Percentiles rank a stretch among this genome's conserved stretches.
These are phyloP conservation scores for Heterobasidion occidentale DNA, from an alignment of 1,284 basidiomycete species.

Conservation along the genomic window DNA sequence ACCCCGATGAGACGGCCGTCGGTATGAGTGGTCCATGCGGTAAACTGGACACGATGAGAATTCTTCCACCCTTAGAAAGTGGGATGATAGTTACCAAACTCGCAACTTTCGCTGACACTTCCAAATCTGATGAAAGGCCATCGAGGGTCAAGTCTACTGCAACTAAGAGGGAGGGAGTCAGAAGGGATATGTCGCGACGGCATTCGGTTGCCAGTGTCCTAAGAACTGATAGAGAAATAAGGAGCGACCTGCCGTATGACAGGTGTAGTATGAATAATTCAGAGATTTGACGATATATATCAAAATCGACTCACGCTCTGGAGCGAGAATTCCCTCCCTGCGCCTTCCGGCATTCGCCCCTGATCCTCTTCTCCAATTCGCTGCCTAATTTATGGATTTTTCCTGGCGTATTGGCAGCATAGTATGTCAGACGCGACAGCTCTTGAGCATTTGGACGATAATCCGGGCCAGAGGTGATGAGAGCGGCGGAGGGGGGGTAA, in stretches of 20 bases:
- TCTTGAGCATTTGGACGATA: conserved; percentile 87
- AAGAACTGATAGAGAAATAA: conserved; percentile 84
- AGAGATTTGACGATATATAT: too few species aligned
- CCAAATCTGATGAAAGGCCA: conserved; percentile 66
- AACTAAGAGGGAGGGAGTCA: conserved; percentile 73
- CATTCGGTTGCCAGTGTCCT: conserved; percentile 87
- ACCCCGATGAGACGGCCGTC: conserved; percentile 77
- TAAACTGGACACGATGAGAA: conserved; percentile 52
- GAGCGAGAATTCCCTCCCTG: conserved; percentile 68
- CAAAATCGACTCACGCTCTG: conserved; percentile 58
- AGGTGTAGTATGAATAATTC: neutral
- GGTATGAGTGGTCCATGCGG: conserved; percentile 89
- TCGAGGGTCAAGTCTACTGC: conserved; percentile 66
- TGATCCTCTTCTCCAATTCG: conserved; percentile 78
- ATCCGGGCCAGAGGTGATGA: conserved; percentile 71
- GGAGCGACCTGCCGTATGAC: conserved; percentile 50
- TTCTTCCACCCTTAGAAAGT: neutral
- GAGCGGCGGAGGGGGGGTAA: conserved; percentile 80
- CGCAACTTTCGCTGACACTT: conserved; percentile 79
- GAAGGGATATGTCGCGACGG: conserved; percentile 76
- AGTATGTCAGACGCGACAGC: conserved; percentile 87
- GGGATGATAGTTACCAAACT: conserved; percentile 54
- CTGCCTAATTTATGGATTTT: conserved; percentile 83
- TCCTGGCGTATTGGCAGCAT: conserved; percentile 84
- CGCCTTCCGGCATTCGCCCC: conserved; percentile 61